Percentiles rank a stretch among this genome's conserved stretches.
These are phyloP conservation scores for Venturia aucupariae DNA, from an alignment of 2,329 filamentous ascomycete genomes.

Conservation along the genomic window DNA sequence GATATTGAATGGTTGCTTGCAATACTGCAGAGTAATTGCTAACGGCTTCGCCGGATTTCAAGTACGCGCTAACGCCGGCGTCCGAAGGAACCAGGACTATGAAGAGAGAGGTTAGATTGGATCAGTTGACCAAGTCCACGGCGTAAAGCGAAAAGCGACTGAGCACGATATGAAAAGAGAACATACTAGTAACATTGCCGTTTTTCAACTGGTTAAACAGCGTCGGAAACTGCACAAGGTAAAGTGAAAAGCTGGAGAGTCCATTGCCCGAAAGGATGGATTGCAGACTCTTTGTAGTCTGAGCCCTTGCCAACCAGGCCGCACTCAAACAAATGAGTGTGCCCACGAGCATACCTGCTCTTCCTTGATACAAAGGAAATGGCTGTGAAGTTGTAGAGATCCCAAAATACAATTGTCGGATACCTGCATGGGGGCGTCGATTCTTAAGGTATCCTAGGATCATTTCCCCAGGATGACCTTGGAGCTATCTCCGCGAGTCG, in stretches of 20 bases:
- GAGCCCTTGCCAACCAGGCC: not conserved
- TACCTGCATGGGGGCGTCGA: not conserved
- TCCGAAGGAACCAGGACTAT: not conserved
- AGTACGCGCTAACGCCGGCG: not conserved
- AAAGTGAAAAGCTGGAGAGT: not conserved
- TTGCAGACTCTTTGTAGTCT: not conserved
- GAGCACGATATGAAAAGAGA: not conserved
- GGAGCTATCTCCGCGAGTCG: not conserved
- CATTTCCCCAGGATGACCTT: not conserved
- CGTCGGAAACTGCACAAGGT: not conserved
- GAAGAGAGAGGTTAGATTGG: not conserved
- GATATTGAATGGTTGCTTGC: not conserved
- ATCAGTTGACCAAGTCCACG: not conserved
- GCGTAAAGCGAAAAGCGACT: not conserved
- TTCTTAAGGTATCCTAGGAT: not conserved
- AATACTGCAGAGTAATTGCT: not conserved
- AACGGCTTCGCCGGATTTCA: not conserved
- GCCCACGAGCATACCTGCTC: constrained; percentile 2
- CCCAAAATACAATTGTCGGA: not conserved
- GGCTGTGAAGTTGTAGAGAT: not conserved
- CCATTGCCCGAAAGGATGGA: not conserved
- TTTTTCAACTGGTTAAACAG: not conserved
- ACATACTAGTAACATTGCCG: not conserved
- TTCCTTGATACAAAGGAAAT: not conserved
- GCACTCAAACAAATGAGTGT: constrained; percentile 2